Conservation (phyloP, 441 rosid genomes). For the Omphalea diandra region DNA sequence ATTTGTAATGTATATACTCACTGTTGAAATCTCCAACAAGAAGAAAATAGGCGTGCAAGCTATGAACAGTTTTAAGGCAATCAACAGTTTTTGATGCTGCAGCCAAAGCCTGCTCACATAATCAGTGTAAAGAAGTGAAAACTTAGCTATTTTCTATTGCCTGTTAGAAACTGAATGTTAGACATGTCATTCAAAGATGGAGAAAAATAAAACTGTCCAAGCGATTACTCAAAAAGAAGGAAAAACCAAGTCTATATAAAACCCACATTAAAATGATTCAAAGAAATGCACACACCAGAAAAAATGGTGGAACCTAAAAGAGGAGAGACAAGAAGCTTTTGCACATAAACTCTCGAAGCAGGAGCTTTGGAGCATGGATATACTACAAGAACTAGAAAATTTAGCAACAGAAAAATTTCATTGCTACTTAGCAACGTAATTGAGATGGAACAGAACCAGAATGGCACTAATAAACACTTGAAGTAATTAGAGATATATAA, state of each 20-base stretch:
- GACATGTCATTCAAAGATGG: not conserved
- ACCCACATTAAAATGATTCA: no score
- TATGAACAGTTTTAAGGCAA: conserved; percentile 81
- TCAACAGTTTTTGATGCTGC: conserved; percentile 98
- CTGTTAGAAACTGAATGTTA: not conserved
- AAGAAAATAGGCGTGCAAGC: conserved; percentile 88
- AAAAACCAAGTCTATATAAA: not conserved
- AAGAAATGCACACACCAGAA: no score
- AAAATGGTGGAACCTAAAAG: no score
- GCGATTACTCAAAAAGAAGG: not conserved
- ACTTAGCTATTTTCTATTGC: conserved; percentile 2
- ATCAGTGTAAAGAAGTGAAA: conserved; percentile 21
- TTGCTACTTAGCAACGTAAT: no score
- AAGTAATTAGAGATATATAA: no score
- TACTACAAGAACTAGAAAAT: no score
- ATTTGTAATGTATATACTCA: conserved; percentile 36
- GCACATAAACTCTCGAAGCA: no score
- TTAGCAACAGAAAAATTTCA: no score
- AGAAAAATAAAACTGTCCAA: not conserved
- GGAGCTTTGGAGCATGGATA: no score
- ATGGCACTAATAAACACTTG: no score
- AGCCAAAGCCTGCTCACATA: conserved; percentile 81
- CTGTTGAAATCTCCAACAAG: conserved; percentile 84
- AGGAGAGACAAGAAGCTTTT: no score
- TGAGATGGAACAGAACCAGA: no score